phyloP scores from a whole-genome alignment of 352 stramenopile species.

The Phytophthora meadii region DNA sequence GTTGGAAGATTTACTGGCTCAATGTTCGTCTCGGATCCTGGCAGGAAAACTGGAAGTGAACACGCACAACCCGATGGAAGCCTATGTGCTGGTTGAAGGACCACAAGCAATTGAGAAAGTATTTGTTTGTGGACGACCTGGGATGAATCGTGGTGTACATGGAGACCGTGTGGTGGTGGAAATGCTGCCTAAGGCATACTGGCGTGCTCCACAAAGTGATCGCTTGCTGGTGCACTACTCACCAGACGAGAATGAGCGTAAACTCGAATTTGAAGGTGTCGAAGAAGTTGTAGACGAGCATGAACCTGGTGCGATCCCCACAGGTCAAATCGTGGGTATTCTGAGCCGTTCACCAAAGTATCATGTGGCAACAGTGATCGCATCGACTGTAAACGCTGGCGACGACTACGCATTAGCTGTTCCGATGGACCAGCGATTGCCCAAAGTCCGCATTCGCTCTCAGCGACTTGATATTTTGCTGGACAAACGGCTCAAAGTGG shows the following conservation, averaged over 20 bases:
- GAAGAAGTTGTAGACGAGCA: conserved; percentile 10
- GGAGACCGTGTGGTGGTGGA: conserved; percentile 97
- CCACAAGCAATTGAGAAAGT: conserved; percentile 58
- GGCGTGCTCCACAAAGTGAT: conserved; percentile 73
- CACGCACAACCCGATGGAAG: conserved; percentile 74
- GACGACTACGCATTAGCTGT: conserved; percentile 83
- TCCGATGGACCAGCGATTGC: conserved; percentile 82
- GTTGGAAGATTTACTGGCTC: conserved; percentile 43
- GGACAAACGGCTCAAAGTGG: conserved; percentile 84
- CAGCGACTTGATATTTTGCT: conserved; percentile 77
- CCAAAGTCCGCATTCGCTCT: conserved; percentile 83
- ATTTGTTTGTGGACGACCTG: conserved; percentile 74
- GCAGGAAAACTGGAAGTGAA: conserved; percentile 75
- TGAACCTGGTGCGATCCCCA: conserved; percentile 56
- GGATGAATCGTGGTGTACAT: conserved; percentile 98
- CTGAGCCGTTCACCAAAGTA: conserved; percentile 72
- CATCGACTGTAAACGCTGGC: conserved; percentile 57
- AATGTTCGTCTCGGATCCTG: conserved; percentile 36
- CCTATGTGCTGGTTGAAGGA: conserved; percentile 67
- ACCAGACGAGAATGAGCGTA: conserved; percentile 49
- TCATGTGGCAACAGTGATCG: conserved; percentile 78
- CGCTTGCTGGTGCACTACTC: conserved; percentile 77
- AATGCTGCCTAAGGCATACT: conserved; percentile 85
- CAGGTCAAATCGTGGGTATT: conserved; percentile 86
- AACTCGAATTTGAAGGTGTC: conserved; percentile 33